phyloP scores from a whole-genome alignment of 2,329 filamentous ascomycete species.

The Colletotrichum gloeosporioides region DNA sequence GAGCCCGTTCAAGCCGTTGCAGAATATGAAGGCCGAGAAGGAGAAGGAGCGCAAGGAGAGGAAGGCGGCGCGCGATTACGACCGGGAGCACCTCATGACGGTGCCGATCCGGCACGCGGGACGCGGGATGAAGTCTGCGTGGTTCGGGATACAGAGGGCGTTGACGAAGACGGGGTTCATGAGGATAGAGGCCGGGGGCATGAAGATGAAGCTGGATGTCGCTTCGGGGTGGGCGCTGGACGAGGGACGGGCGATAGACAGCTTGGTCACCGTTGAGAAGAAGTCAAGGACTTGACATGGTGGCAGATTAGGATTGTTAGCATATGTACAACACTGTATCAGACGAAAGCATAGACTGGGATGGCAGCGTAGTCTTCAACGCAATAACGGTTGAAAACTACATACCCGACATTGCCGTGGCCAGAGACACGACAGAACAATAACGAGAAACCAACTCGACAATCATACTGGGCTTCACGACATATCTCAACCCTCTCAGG shows the following conservation, averaged over 20 bases:
- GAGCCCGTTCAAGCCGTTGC: constrained; percentile 18
- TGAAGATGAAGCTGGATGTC: constrained; percentile 63
- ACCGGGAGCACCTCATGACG: constrained; percentile 61
- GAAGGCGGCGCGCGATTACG: constrained; percentile 51
- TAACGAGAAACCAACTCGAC: neutral
- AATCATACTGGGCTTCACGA: neutral
- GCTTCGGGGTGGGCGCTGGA: constrained; percentile 64
- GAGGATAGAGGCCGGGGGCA: constrained; percentile 51
- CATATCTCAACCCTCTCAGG: neutral
- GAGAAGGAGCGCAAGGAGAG: constrained; percentile 40
- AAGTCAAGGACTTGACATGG: neutral
- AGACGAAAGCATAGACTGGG: neutral
- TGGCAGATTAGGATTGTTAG: neutral
- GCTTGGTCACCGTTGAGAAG: constrained; percentile 42
- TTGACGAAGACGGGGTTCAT: constrained; percentile 64
- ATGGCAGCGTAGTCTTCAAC: neutral
- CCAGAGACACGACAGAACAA: neutral
- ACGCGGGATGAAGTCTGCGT: constrained; percentile 45
- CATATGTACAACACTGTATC: neutral
- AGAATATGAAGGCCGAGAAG: constrained; percentile 30
- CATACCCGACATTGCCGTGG: neutral
- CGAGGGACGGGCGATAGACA: constrained; percentile 62
- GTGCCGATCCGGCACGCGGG: constrained; percentile 59
- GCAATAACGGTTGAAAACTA: neutral
- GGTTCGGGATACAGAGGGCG: constrained; percentile 51